A percentile compares a stretch with the other conserved stretches of the same genome.
phyloP scores from a whole-genome alignment of 2,329 filamentous ascomycete genomes.

The Aotearoamyces nothofagi region DNA sequence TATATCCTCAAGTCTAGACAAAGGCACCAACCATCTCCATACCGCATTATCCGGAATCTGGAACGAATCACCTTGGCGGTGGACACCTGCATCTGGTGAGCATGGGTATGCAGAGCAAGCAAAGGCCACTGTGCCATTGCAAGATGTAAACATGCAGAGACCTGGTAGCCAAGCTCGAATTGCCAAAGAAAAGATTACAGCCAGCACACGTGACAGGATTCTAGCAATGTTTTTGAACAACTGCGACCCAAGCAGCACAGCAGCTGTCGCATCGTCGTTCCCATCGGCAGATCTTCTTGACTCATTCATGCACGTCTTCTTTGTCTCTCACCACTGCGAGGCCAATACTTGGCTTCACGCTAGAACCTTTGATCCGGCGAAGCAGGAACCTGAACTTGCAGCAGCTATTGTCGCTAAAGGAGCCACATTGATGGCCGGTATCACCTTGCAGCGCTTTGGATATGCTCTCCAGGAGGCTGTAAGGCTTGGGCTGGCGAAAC shows the following conservation, averaged over 20 bases:
- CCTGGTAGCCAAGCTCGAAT: too few species aligned
- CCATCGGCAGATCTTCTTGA: slow-evolving; percentile 10
- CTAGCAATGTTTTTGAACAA: slow-evolving; percentile 9
- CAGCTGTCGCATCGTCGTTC: slow-evolving; percentile 7
- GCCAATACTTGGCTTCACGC: slow-evolving; percentile 11
- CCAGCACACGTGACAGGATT: slow-evolving; percentile 8
- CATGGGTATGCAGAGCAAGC: slow-evolving; percentile 3
- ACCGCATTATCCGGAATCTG: neutral
- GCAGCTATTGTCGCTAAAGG: slow-evolving; percentile 7
- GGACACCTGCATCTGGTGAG: slow-evolving; percentile 5
- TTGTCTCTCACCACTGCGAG: slow-evolving; percentile 3
- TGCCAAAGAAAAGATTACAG: neutral
- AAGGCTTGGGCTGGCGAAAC: slow-evolving; percentile 4
- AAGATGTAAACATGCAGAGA: slow-evolving; percentile 4
- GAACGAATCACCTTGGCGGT: slow-evolving; percentile 6
- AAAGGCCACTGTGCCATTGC: slow-evolving; percentile 4
- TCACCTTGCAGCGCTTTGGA: slow-evolving; percentile 10
- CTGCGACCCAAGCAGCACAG: slow-evolving; percentile 1
- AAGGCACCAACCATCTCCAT: neutral
- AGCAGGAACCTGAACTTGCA: slow-evolving; percentile 6
- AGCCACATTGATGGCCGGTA: slow-evolving; percentile 5
- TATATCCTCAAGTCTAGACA: neutral
- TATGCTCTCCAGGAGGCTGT: slow-evolving; percentile 13
- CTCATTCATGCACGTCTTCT: slow-evolving; percentile 9
- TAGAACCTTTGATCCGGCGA: slow-evolving; percentile 5